phyloP scores from a whole-genome alignment of 73 alveolate species.

The Tetrahymena malaccensis region DNA sequence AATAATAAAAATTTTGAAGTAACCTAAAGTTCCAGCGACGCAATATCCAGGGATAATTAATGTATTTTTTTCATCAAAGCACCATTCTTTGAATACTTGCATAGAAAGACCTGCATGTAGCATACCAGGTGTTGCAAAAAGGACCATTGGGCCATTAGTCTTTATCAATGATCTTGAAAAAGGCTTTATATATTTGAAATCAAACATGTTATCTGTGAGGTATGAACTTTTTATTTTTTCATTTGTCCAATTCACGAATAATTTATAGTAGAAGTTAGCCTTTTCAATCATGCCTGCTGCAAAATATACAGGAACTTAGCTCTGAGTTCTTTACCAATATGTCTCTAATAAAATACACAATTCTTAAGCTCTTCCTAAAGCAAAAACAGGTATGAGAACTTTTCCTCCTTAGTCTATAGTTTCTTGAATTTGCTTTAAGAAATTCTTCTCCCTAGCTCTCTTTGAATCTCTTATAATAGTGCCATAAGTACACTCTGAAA shows the following conservation, averaged over 20 bases:
- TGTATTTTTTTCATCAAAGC: slow-evolving; percentile 83
- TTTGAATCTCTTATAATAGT: slow-evolving; percentile 93
- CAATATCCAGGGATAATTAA: slow-evolving; percentile 98
- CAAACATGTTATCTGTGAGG: slow-evolving; percentile 87
- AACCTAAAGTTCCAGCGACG: slow-evolving; percentile 96
- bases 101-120: slow-evolving; percentile 96
- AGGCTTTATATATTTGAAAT: slow-evolving; percentile 86
- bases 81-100: slow-evolving; percentile 90
- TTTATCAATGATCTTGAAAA: slow-evolving; percentile 76
- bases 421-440: slow-evolving; percentile 86
- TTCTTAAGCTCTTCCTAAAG: slow-evolving; percentile 99
- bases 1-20: background rate
- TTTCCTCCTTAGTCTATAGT: slow-evolving; percentile 96
- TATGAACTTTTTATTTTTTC: slow-evolving; percentile 8
- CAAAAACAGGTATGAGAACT: slow-evolving; percentile 98
- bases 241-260: slow-evolving; percentile 22
- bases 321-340: slow-evolving; percentile 92
- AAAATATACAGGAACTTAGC: slow-evolving; percentile 82
- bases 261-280: slow-evolving; percentile 31
- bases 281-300: slow-evolving; percentile 87
- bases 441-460: slow-evolving; percentile 96
- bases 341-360: slow-evolving; percentile 93
- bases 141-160: slow-evolving; percentile 87
- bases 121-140: slow-evolving; percentile 99
- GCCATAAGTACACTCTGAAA: slow-evolving; percentile 87